phyloP scores from a whole-genome alignment of 129 eudicot genomes.

The Erigeron canadensis region DNA sequence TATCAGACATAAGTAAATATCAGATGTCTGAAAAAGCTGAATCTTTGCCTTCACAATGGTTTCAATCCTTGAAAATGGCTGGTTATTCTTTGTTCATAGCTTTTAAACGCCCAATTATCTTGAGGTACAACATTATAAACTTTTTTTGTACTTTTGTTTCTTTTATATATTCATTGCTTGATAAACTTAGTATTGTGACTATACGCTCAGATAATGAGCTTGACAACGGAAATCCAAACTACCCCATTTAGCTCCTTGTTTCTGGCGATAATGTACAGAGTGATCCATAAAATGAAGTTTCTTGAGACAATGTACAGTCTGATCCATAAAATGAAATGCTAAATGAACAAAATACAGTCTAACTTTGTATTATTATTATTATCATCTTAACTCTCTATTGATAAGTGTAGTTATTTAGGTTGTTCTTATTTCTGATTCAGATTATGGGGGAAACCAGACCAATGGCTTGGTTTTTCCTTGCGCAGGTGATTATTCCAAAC shows the following conservation, averaged over 20 bases:
- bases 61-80: conserved; percentile 64
- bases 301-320: neutral
- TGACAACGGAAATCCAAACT: no score
- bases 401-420: neutral
- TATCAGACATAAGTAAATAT: conserved; percentile 23
- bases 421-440: conserved; percentile 18
- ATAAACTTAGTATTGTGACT: no score
- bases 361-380: neutral
- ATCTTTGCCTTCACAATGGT: conserved; percentile 55
- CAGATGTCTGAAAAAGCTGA: conserved; percentile 42
- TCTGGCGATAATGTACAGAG: neutral
- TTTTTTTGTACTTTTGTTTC: neutral
- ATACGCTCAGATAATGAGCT: no score
- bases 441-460: conserved; percentile 60
- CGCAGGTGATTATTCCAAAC: conserved; percentile 80
- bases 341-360: neutral
- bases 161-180: neutral
- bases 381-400: neutral
- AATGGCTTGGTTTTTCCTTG: conserved; percentile 91
- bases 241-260: neutral
- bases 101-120: conserved; percentile 71
- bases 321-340: neutral
- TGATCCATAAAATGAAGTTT: no score
- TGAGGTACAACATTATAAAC: conserved; percentile 50
- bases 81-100: conserved; percentile 61